Conservation (phyloP, 1,284 basidiomycete species). For the Ustilago trichophora region DNA sequence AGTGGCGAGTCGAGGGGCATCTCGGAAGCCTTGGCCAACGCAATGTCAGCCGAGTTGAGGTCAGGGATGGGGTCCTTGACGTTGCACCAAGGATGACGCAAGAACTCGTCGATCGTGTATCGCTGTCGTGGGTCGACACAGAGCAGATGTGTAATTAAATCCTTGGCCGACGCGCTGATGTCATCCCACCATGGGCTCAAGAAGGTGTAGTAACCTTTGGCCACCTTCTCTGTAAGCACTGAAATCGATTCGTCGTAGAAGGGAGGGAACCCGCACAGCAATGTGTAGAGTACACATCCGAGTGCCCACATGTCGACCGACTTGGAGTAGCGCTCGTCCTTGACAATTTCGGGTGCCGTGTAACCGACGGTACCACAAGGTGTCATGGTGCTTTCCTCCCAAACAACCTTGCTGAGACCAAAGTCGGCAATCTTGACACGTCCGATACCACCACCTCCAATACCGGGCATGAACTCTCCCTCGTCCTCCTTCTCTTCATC, state of each 20-base stretch:
- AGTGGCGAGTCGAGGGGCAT: constrained; percentile 89
- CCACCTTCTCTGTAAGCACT: constrained; percentile 97
- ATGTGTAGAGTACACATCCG: constrained; percentile 96
- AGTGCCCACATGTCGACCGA: constrained; percentile 99
- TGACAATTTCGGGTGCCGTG: constrained; percentile 99
- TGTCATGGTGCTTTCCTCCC: constrained; percentile 99
- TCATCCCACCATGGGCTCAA: constrained; percentile 99
- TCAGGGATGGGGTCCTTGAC: constrained; percentile 63
- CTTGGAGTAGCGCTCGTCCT: constrained; percentile 98
- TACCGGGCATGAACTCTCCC: constrained; percentile 88
- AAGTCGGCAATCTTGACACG: constrained; percentile 99
- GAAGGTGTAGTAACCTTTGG: constrained; percentile 96
- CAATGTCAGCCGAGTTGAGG: constrained; percentile 62
- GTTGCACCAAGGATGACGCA: constrained; percentile 94
- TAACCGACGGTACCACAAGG: constrained; percentile 99
- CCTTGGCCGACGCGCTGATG: constrained; percentile 88
- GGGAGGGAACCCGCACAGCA: constrained; percentile 96
- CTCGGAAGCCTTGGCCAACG: constrained; percentile 62
- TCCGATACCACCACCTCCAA: constrained; percentile 96
- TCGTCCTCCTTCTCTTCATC: constrained; percentile 99
- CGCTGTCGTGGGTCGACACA: constrained; percentile 95
- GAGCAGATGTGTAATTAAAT: constrained; percentile 91
- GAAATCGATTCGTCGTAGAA: constrained; percentile 99
- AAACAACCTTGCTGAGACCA: constrained; percentile 95
- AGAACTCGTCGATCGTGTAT: constrained; percentile 97